Evolutionary conservation across 192 early-diverging fungal species (phyloP).

Genomic region (Backusella mclennaniae): DNA sequence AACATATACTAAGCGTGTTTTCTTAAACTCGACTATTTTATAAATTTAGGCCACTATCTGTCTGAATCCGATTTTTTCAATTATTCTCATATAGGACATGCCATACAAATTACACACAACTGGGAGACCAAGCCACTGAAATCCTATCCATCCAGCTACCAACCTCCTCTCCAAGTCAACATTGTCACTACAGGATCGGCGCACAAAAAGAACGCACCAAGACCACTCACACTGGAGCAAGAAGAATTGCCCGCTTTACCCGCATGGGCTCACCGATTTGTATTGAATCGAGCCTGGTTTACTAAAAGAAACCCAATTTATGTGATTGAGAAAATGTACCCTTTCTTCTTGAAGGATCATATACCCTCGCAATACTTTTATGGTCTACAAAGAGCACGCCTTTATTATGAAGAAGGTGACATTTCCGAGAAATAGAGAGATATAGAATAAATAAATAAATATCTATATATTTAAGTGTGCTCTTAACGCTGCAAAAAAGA

Average conservation of each 20-base stretch:
- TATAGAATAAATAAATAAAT: background rate
- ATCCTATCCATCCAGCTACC: slow-evolving; percentile 24
- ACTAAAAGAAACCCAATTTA: slow-evolving; percentile 20
- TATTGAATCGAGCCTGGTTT: slow-evolving; percentile 9
- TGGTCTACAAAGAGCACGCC: slow-evolving; percentile 15
- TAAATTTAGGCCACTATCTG: slow-evolving; percentile 9
- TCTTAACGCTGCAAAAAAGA: background rate
- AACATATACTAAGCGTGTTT: too few species aligned
- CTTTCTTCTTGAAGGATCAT: slow-evolving; percentile 28
- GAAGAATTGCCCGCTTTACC: slow-evolving; percentile 4
- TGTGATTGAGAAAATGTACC: slow-evolving; percentile 23
- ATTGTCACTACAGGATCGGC: background rate
- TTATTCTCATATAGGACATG: slow-evolving; percentile 33
- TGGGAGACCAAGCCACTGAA: slow-evolving; percentile 10
- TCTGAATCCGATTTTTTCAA: slow-evolving; percentile 27
- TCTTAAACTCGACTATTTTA: background rate
- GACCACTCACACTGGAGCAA: background rate
- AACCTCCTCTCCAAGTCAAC: slow-evolving; percentile 21
- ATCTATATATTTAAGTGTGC: background rate
- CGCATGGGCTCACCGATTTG: slow-evolving; percentile 8
- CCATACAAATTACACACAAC: slow-evolving; percentile 8
- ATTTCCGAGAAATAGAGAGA: background rate
- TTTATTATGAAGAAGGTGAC: slow-evolving; percentile 13
- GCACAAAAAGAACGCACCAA: background rate
- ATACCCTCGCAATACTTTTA: slow-evolving; percentile 24